A percentile compares a stretch with the other conserved stretches of the same genome.
These are phyloP conservation scores for Euptelea pleiosperma DNA, from an alignment of 164 flowering plant species.

Conservation along the genomic window DNA sequence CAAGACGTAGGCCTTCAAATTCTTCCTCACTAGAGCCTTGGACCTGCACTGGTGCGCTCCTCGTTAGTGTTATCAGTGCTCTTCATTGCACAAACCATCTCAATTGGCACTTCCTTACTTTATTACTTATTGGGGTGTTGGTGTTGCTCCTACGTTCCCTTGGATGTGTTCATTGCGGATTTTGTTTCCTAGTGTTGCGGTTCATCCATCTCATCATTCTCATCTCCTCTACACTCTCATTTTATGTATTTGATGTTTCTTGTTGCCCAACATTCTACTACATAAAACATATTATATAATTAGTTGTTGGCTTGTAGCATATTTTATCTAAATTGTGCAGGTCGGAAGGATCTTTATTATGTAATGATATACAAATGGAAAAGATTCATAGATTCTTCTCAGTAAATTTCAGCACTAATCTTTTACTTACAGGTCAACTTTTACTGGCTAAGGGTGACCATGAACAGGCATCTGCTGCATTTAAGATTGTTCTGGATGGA, in stretches of 20 bases:
- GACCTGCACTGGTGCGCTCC: neutral
- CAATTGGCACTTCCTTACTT: neutral
- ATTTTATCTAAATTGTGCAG: neutral
- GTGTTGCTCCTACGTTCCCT: neutral
- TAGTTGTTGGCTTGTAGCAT: neutral
- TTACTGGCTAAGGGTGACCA: conserved; percentile 91
- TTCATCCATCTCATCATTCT: neutral
- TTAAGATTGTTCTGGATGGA: conserved; percentile 88
- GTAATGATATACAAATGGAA: neutral
- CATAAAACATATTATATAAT: neutral
- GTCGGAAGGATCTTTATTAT: neutral
- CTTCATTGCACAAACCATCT: neutral
- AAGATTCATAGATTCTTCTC: neutral
- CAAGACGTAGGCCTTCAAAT: neutral
- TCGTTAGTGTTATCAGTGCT: neutral
- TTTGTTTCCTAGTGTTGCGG: neutral
- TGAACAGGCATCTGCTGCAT: conserved; percentile 87
- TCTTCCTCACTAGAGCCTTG: neutral
- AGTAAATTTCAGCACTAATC: neutral
- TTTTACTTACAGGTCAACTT: conserved; percentile 71
- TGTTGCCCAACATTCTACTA: neutral
- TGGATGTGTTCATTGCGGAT: neutral
- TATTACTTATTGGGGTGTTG: too few species aligned
- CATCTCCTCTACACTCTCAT: neutral
- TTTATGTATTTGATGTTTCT: neutral